Conservation (phyloP, 1,284 basidiomycete genomes). For the Coniferiporia weirii region DNA sequence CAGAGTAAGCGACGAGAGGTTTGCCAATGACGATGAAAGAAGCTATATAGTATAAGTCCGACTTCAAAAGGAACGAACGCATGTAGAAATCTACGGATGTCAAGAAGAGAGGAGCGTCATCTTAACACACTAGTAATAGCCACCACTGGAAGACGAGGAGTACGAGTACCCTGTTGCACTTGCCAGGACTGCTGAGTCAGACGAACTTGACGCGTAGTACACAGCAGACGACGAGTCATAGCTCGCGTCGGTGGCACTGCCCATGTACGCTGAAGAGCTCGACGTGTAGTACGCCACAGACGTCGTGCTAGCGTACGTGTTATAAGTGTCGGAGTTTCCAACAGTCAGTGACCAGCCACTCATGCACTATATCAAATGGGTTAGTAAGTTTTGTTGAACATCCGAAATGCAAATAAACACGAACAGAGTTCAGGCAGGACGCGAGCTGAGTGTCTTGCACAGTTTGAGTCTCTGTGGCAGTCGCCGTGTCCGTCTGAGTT, state of each 20-base stretch:
- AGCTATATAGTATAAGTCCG: constrained; percentile 11
- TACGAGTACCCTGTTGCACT: background rate
- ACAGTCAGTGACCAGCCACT: constrained; percentile 44
- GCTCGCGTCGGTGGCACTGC: background rate
- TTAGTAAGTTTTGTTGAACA: constrained; percentile 14
- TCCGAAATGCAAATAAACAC: background rate
- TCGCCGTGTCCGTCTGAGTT: constrained; percentile 34
- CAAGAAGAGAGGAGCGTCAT: background rate
- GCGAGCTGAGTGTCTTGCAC: constrained; percentile 44
- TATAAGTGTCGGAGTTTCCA: constrained; percentile 48
- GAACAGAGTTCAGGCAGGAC: constrained; percentile 47
- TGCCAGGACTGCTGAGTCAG: background rate
- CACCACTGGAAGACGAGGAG: constrained; percentile 1
- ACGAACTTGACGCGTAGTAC: background rate
- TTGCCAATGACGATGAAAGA: background rate
- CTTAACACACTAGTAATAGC: constrained; percentile 9
- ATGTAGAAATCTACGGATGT: constrained; percentile 1
- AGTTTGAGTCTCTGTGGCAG: constrained; percentile 39
- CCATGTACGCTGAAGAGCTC: constrained; percentile 7
- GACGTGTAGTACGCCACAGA: constrained; percentile 23
- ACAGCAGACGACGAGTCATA: background rate
- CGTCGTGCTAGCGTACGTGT: constrained; percentile 42
- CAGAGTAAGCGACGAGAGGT: too few relatives aligned
- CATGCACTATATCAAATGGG: constrained; percentile 43
- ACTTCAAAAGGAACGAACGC: background rate